Evolutionary conservation across 495 filamentous ascomycete species (phyloP).

Genomic region (Aspergillus affinis): DNA sequence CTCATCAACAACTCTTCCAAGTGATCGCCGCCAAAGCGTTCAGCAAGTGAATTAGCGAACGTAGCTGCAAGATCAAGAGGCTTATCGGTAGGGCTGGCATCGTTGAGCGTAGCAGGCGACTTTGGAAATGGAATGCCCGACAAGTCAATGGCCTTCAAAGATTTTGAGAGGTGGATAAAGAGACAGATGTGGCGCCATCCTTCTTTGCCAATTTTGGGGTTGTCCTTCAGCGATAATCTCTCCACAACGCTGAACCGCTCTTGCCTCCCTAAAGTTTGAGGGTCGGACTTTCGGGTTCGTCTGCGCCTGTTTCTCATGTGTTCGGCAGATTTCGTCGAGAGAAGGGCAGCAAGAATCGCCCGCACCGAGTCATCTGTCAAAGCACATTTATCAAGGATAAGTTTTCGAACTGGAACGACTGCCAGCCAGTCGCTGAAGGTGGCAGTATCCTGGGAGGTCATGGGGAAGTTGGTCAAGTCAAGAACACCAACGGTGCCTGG

Average conservation of each 20-base stretch:
- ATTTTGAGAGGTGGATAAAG: constrained; percentile 86
- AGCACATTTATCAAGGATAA: constrained; percentile 82
- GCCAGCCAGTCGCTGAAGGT: constrained; percentile 93
- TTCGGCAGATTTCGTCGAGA: constrained; percentile 71
- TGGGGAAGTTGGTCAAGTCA: constrained; percentile 79
- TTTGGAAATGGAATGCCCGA: constrained; percentile 81
- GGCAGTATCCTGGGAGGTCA: constrained; percentile 77
- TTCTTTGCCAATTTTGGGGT: constrained; percentile 74
- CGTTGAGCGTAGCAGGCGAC: constrained; percentile 22
- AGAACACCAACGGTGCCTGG: constrained; percentile 75
- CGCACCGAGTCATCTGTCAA: constrained; percentile 83
- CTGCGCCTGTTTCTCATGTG: constrained; percentile 49
- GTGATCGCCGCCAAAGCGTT: constrained; percentile 70
- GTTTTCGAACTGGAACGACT: constrained; percentile 81
- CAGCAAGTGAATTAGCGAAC: constrained; percentile 70
- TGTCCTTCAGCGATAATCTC: constrained; percentile 86
- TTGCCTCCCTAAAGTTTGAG: constrained; percentile 21
- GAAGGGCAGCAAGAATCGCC: constrained; percentile 79
- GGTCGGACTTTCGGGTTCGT: constrained; percentile 28
- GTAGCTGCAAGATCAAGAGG: constrained; percentile 53
- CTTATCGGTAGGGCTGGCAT: constrained; percentile 13
- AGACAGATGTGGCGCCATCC: constrained; percentile 91
- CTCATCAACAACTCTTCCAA: constrained; percentile 84
- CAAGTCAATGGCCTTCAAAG: constrained; percentile 81
- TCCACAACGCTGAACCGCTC: constrained; percentile 73